Conservation (phyloP, 345 rosid genomes). For the Hypericum perforatum region DNA sequence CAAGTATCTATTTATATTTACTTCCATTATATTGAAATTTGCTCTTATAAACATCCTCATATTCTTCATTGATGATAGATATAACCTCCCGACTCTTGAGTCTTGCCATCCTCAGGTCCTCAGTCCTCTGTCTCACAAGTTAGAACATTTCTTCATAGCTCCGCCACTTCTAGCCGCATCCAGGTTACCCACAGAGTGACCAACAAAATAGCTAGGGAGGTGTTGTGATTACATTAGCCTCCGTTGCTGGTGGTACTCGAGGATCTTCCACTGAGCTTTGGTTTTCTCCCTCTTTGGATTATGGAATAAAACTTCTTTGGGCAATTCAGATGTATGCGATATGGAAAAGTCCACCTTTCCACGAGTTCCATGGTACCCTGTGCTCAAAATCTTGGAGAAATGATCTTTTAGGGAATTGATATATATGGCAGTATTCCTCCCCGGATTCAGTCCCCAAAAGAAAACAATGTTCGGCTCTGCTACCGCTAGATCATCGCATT, state of each 20-base stretch:
- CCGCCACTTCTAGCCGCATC: no score
- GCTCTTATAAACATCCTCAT: no score
- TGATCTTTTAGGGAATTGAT: conserved; percentile 27
- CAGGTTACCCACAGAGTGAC: no score
- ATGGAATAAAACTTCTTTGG: conserved; percentile 22
- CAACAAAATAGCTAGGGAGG: conserved; percentile 32
- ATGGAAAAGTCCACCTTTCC: conserved; percentile 32
- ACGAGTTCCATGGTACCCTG: conserved; percentile 25
- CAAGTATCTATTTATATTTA: no score
- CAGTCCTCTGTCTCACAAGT: no score
- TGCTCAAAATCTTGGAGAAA: conserved; percentile 33
- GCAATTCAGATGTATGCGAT: conserved; percentile 32
- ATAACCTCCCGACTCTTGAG: no score
- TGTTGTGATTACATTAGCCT: conserved; percentile 31
- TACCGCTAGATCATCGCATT: conserved; percentile 25
- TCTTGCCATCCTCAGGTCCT: no score
- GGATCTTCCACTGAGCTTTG: no score
- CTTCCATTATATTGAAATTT: no score
- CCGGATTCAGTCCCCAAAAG: conserved; percentile 47
- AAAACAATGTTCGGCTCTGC: conserved; percentile 27
- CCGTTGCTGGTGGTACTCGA: conserved; percentile 19
- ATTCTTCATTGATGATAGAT: no score
- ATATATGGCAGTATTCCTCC: conserved; percentile 16
- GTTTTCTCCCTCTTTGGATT: no score
- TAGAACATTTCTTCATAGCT: no score